Percentiles rank a stretch among this genome's conserved stretches.
Conservation (phyloP, 192 early-diverging fungal genomes). For the Radiomyces spectabilis region DNA sequence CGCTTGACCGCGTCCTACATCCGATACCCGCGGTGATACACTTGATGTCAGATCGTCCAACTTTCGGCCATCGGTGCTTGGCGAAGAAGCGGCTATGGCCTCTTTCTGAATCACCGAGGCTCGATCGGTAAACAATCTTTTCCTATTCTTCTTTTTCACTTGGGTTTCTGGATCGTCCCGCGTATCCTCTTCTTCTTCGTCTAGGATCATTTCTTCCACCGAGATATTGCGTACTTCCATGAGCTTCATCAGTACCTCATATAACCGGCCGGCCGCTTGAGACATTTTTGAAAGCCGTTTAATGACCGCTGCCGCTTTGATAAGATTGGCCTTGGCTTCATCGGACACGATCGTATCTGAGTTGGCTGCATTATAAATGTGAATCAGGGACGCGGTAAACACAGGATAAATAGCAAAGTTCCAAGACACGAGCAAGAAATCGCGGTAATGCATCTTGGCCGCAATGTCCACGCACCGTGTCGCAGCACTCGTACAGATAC, state of each 20-base stretch:
- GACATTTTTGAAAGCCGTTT: conserved; percentile 18
- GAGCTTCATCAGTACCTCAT: conserved; percentile 7
- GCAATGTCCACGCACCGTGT: conserved; percentile 25
- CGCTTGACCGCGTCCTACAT: conserved; percentile 9
- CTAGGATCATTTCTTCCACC: neutral
- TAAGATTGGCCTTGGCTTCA: conserved; percentile 13
- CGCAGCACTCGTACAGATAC: conserved; percentile 30
- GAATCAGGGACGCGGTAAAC: conserved; percentile 24
- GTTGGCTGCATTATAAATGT: conserved; percentile 18
- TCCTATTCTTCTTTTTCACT: neutral
- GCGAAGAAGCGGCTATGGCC: too few species aligned
- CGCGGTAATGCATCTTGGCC: conserved; percentile 26
- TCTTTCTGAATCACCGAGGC: too few species aligned
- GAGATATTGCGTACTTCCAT: conserved; percentile 11
- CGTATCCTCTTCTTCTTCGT: too few species aligned
- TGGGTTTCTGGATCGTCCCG: neutral
- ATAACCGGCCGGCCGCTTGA: conserved; percentile 1
- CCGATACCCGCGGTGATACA: neutral
- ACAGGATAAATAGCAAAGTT: conserved; percentile 31
- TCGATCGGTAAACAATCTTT: neutral
- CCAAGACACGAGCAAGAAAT: conserved; percentile 23
- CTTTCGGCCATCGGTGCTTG: too few species aligned
- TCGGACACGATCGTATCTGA: conserved; percentile 9
- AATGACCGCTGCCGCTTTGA: conserved; percentile 12
- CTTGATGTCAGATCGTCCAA: neutral